Evolutionary conservation across 768 basidiomycete genomes (phyloP), one percentile per base, ranked within the genome.

Genomic region (Phylloporus sp.): DNA sequence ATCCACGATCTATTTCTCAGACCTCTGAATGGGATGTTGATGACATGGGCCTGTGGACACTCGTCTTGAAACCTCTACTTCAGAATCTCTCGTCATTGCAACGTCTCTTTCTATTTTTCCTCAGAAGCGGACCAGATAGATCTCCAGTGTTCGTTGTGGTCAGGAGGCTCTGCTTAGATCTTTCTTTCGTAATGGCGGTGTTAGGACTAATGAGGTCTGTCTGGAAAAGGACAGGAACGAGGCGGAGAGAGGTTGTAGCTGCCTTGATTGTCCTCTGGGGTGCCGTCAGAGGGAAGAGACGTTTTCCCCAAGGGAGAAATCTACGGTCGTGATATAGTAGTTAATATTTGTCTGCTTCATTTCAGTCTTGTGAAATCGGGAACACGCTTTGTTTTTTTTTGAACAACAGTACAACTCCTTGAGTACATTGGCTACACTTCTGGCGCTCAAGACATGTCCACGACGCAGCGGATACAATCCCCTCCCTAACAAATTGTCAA

Each of bases 401-500:
- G 22, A 43, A 20, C 10, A 22, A 28, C 27, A n/a, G 46, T 40
- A 52, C 54, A 54, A 37, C 33, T 45, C 38, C 20, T 44, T 37
- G 3, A n/a, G 36, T 31, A 27, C 23, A 38, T 24, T 15, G 17
- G 9, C 18, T 26, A 29, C 38, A 17, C 20, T 8, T 5, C 17
- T n/a, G 26, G 27, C 17, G 24, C 28, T 74, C 59, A 80, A 48
- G 74, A 63, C 93, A 97, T 94, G 66, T 95, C 83, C 35, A 97
- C 88, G 9, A 99, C 88, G 55, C 93, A 94, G 53, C 95, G 87
- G 61, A 99, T 96, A 66, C 93, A 96, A 39, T 88, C 77, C 14
- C 93, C 93, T 37, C 67, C 71, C 86, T 62, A 8, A 23, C 6
- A 10, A 39, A 0, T 55, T 17, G 28, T 61, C 18, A 42, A 31